phyloP scores from a whole-genome alignment of 257 asterid species.

The Jasminum sambac region DNA sequence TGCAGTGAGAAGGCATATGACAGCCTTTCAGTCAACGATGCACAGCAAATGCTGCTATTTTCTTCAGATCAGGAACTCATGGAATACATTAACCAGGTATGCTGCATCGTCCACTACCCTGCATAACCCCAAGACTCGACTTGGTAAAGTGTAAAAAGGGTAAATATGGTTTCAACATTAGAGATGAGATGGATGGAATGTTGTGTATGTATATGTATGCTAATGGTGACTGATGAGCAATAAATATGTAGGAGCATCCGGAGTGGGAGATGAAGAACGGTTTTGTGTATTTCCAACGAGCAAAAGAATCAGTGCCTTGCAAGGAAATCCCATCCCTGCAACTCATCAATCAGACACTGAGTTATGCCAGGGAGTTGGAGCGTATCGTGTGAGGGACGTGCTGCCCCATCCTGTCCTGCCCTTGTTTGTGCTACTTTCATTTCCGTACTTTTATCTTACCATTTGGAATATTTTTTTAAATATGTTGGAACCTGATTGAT shows the following conservation, averaged over 20 bases:
- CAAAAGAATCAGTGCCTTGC: conserved; percentile 49
- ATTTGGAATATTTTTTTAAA: not conserved
- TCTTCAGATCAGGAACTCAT: conserved; percentile 72
- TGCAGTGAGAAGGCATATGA: conserved; percentile 95
- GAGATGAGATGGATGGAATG: not conserved
- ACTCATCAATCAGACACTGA: conserved; percentile 61
- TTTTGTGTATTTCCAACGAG: conserved; percentile 38
- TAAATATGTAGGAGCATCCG: conserved; percentile 46
- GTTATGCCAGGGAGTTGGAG: conserved; percentile 58
- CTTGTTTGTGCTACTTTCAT: not conserved
- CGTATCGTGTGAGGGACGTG: conserved; percentile 45
- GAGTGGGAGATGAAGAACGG: conserved; percentile 52
- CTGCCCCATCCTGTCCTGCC: not conserved
- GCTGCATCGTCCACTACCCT: not conserved
- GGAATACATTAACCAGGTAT: conserved; percentile 61
- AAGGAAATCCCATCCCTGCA: conserved; percentile 62
- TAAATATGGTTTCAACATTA: not conserved
- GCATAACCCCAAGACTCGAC: not conserved
- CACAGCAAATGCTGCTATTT: conserved; percentile 63
- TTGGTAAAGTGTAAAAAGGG: not conserved
- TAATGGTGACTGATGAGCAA: not conserved
- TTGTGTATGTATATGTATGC: not conserved
- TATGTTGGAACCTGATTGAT: not conserved
- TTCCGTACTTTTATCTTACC: not conserved
- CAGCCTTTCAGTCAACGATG: conserved; percentile 69